Evolutionary conservation across 2,329 filamentous ascomycete species (phyloP), one percentile per base, ranked within the genome.

Genomic region (Sclerotinia minor): DNA sequence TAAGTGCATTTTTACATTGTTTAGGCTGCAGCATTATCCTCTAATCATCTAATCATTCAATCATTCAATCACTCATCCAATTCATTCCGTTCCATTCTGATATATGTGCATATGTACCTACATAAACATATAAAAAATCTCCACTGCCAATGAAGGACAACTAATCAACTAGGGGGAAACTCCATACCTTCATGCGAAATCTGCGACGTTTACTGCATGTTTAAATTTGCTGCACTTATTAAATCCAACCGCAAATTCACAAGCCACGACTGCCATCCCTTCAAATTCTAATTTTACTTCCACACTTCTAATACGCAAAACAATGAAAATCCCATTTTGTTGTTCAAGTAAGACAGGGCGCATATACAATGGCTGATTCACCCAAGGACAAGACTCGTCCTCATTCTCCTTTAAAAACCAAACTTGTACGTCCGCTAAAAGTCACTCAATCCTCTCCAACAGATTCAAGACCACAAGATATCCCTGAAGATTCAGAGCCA

Each of bases 401-500:
- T 49, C 75, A 76, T 59, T 75, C 76, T 35, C 70, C 73, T 72
- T 76, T 72, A 69, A 81, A 79, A 69, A 78, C 79, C 67, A 83
- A 82, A 76, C 80, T 81, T 58, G 75, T 85, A 61, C 83, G 84
- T 69, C 82, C 84, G 9, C 84, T 86, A 72, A 85, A 84, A 79
- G 85, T 85, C 72, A 76, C 79, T 41, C 73, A 76, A 57, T 71
- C 77, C 70, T 77, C 79, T 59, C 75, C 80, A 65, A 75, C 78
- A 69, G 76, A 78, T 68, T 73, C 73, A 69, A 72, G 70, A 73
- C 72, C 75, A 67, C 75, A 76, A 67, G 77, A 77, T 69, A 77
- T 77, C 41, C 74, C 73, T 68, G 77, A 81, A 71, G 76, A 80
- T 67, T 76, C 76, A 41, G 78, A 79, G 64, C 65, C 68, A 75